A percentile compares a stretch with the other conserved stretches of the same genome.
phyloP scores from a whole-genome alignment of 257 asterid species.

The Paulownia fortunei region DNA sequence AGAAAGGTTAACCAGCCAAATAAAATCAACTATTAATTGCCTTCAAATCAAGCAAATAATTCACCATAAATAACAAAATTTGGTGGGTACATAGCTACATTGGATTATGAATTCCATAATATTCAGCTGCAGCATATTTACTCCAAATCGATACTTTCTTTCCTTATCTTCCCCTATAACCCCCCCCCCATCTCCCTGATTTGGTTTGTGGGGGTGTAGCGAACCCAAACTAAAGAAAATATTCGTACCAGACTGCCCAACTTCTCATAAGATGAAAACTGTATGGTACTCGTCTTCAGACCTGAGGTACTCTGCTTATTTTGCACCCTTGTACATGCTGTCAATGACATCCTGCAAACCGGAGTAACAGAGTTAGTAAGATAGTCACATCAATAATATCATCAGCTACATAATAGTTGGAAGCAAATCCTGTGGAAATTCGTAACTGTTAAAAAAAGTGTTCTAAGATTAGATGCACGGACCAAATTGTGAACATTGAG shows the following conservation, averaged over 20 bases:
- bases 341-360: constrained; percentile 67
- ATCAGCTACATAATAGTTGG: background rate
- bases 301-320: constrained; percentile 42
- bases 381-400: background rate
- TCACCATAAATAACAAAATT: background rate
- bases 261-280: background rate
- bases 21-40: background rate
- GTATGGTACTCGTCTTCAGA: background rate
- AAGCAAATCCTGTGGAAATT: background rate
- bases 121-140: constrained; percentile 27
- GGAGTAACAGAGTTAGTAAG: background rate
- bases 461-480: background rate
- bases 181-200: no score
- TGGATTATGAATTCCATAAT: background rate
- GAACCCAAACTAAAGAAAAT: background rate
- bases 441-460: background rate
- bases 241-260: background rate
- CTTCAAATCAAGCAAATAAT: background rate
- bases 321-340: constrained; percentile 71
- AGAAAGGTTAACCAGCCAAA: background rate
- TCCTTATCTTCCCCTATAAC: background rate
- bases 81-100: background rate
- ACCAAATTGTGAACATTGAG: background rate
- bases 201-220: background rate
- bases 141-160: constrained; percentile 19